Evolutionary conservation across 192 early-diverging fungal species (phyloP).

Genomic region (Rhizoclosmatium sp.): DNA sequence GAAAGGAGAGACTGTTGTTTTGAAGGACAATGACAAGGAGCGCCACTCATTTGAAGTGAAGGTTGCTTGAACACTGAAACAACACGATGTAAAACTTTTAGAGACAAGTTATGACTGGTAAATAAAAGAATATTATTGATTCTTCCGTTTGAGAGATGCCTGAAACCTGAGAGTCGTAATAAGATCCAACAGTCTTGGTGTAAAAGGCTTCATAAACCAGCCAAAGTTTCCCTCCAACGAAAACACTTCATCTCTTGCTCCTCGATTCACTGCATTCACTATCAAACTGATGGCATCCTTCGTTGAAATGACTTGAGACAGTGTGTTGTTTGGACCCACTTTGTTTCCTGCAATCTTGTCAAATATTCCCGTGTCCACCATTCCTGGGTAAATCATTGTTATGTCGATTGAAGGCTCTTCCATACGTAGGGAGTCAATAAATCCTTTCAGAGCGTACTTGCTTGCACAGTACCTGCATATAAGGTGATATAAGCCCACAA

Average conservation of each 20-base stretch:
- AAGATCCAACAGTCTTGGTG: background rate
- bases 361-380: conserved; percentile 64
- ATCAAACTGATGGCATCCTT: conserved; percentile 20
- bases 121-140: background rate
- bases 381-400: conserved; percentile 74
- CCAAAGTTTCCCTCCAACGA: conserved; percentile 14
- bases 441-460: conserved; percentile 84
- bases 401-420: conserved; percentile 70
- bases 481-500: background rate
- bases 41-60: background rate
- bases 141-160: too few species aligned
- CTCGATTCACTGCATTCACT: conserved; percentile 17
- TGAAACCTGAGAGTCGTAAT: too few species aligned
- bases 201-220: conserved; percentile 20
- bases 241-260: conserved; percentile 16
- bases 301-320: conserved; percentile 1
- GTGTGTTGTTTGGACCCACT: background rate
- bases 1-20: background rate
- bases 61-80: background rate
- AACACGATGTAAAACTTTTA: too few species aligned
- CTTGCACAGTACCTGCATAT: conserved; percentile 66
- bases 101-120: too few species aligned
- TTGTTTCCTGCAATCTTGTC: background rate
- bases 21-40: conserved; percentile 6
- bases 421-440: conserved; percentile 79